Conservation (phyloP, 73 alveolate species). For the Paramecium biaurelia region DNA sequence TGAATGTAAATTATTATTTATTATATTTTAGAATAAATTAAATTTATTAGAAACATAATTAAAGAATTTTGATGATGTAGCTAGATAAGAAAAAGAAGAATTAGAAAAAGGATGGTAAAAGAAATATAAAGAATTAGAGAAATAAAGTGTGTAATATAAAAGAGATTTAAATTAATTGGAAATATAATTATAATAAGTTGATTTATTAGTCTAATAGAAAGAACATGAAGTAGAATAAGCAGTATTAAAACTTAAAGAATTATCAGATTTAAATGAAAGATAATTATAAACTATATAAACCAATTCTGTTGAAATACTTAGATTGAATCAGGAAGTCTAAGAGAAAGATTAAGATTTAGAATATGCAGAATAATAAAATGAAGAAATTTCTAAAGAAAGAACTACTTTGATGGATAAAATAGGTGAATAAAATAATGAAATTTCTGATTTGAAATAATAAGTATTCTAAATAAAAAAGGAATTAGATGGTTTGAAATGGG, state of each 20-base stretch:
- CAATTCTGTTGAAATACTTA: background rate
- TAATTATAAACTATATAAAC: background rate
- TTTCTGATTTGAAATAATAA: background rate
- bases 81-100: constrained; percentile 26
- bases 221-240: constrained; percentile 39
- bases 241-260: background rate
- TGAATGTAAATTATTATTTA: background rate
- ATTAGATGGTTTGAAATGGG: background rate
- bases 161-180: constrained; percentile 40
- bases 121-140: constrained; percentile 33
- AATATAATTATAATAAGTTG: background rate
- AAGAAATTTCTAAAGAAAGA: background rate
- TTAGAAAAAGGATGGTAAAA: constrained; percentile 22
- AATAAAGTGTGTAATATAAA: background rate
- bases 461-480: background rate
- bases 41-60: constrained; percentile 23
- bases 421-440: background rate
- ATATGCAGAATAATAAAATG: background rate
- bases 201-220: constrained; percentile 15
- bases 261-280: background rate
- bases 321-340: background rate
- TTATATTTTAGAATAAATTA: background rate
- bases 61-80: constrained; percentile 41
- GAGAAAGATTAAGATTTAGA: background rate
- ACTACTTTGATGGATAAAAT: background rate